These are phyloP conservation scores for Diplodia mutila DNA, from an alignment of 2,329 filamentous ascomycete species.

Conservation along the genomic window DNA sequence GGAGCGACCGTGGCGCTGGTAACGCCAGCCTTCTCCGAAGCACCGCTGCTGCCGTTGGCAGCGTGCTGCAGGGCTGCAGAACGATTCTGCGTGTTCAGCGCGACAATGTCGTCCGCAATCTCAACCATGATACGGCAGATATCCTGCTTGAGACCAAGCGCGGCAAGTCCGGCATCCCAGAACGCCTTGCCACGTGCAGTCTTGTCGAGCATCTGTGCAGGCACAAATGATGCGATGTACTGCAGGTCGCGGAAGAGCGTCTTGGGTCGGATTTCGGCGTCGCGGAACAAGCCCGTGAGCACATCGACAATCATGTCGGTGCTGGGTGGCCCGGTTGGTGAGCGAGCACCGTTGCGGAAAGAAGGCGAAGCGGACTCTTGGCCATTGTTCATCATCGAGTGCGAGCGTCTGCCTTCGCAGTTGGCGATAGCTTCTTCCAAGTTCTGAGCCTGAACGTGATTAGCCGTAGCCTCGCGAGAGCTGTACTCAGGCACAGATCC, in stretches of 20 bases:
- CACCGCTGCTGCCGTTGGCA: constrained; percentile 26
- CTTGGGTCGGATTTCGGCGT: constrained; percentile 49
- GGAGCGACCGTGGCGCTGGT: constrained; percentile 32
- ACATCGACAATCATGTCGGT: constrained; percentile 50
- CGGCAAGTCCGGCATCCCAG: constrained; percentile 85
- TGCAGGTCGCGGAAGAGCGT: constrained; percentile 55
- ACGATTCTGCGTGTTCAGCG: constrained; percentile 69
- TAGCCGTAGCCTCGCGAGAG: constrained; percentile 48
- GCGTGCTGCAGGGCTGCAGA: constrained; percentile 39
- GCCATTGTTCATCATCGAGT: constrained; percentile 51
- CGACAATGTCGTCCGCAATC: constrained; percentile 70
- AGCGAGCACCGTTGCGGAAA: constrained; percentile 36
- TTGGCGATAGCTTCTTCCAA: constrained; percentile 72
- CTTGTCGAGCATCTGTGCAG: constrained; percentile 60
- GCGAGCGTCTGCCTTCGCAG: constrained; percentile 68
- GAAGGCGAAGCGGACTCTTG: constrained; percentile 22
- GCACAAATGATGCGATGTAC: constrained; percentile 64
- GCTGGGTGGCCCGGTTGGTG: constrained; percentile 44
- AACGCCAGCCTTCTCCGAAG: constrained; percentile 22
- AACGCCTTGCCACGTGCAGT: constrained; percentile 74
- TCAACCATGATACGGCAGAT: constrained; percentile 84
- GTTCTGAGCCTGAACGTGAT: constrained; percentile 48
- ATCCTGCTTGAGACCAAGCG: constrained; percentile 85
- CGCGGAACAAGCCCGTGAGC: constrained; percentile 49
- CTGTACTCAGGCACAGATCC: constrained; percentile 50